phyloP scores from a whole-genome alignment of 805 yeast species.

The Saturnispora kantuleensis region DNA sequence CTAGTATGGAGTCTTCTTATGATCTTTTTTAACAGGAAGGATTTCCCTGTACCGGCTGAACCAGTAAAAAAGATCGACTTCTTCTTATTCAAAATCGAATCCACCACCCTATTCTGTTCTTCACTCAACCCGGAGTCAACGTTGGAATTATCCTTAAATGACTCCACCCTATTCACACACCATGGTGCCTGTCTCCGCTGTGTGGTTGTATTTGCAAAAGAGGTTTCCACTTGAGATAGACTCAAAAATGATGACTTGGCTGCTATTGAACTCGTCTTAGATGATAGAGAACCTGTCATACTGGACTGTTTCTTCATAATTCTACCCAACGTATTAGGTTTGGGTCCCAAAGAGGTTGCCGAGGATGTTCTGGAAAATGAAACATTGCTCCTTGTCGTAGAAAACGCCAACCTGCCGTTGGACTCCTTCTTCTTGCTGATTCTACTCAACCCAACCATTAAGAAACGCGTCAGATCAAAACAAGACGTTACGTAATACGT shows the following conservation, averaged over 20 bases:
- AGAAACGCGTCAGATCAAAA: not conserved
- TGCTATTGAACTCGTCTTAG: not conserved
- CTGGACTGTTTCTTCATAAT: conserved; percentile 7
- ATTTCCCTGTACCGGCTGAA: conserved; percentile 84
- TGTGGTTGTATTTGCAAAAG: not conserved
- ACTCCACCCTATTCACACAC: conserved; percentile 4
- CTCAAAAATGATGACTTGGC: conserved; percentile 1
- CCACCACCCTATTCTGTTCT: conserved; percentile 41
- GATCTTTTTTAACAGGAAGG: conserved; percentile 54
- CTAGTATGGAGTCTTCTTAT: conserved; percentile 41
- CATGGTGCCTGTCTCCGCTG: conserved; percentile 8
- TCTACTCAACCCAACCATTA: conserved; percentile 1
- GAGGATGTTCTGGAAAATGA: conserved; percentile 5
- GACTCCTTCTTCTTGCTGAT: conserved; percentile 6
- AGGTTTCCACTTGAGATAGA: not conserved
- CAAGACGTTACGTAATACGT: not conserved
- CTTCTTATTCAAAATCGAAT: conserved; percentile 39
- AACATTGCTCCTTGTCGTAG: conserved; percentile 1
- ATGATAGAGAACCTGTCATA: conserved; percentile 1
- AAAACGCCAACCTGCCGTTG: conserved; percentile 3
- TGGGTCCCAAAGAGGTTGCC: not conserved
- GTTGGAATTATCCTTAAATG: conserved; percentile 2
- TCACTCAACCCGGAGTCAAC: conserved; percentile 9
- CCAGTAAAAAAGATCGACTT: conserved; percentile 67
- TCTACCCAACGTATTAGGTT: conserved; percentile 1